Evolutionary conservation across 805 yeast species (phyloP).

Genomic region (Pichia cephalocereana): DNA sequence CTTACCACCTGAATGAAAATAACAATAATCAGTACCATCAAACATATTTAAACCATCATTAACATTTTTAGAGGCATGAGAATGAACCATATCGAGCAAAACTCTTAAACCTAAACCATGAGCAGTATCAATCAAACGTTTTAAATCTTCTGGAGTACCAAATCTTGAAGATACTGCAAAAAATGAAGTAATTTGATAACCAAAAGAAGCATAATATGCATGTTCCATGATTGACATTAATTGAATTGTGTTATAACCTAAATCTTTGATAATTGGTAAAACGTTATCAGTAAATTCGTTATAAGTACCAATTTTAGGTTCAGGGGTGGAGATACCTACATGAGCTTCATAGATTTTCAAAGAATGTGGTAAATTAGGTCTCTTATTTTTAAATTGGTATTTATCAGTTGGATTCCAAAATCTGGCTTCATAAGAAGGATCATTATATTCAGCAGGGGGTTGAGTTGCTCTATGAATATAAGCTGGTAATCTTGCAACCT

Average conservation of each 20-base stretch:
- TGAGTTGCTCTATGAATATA: conserved; percentile 82
- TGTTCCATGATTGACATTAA: conserved; percentile 99
- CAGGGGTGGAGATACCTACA: conserved; percentile 88
- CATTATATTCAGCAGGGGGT: conserved; percentile 44
- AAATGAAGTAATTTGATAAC: conserved; percentile 92
- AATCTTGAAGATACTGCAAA: conserved; percentile 84
- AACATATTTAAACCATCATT: conserved; percentile 88
- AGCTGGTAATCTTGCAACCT: conserved; percentile 76
- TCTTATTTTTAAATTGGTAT: conserved; percentile 51
- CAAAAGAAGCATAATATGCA: conserved; percentile 95
- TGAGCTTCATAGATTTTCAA: conserved; percentile 91
- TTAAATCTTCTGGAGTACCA: conserved; percentile 93
- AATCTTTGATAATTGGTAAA: conserved; percentile 72
- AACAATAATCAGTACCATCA: conserved; percentile 93
- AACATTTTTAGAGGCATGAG: conserved; percentile 92
- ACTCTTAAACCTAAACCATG: conserved; percentile 84
- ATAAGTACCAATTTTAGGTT: conserved; percentile 77
- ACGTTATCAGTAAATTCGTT: conserved; percentile 73
- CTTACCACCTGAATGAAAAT: conserved; percentile 79
- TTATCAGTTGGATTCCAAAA: conserved; percentile 74
- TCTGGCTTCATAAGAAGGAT: conserved; percentile 65
- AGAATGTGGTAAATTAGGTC: conserved; percentile 51
- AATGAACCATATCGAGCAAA: conserved; percentile 85
- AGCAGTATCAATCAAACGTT: conserved; percentile 84
- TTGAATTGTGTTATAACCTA: conserved; percentile 91